Base-by-base conservation (phyloP, 2,329 filamentous ascomycete genomes). In the Phoma sp. region DNA sequence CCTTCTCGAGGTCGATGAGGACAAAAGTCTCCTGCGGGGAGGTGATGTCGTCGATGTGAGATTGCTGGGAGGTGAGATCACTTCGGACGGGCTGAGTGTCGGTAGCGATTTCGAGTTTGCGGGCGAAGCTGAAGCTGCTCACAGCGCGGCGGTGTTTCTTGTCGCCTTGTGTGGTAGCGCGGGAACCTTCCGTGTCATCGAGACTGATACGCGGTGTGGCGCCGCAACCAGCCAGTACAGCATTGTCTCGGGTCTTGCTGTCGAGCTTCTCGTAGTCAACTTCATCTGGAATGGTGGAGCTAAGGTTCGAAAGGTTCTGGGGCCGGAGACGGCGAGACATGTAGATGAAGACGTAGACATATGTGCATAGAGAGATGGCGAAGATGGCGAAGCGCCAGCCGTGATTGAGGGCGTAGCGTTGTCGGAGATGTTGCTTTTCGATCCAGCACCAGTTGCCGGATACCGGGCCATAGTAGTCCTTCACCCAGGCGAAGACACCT, bases 371-470 rank as follows among this genome's bases (percentile, higher is more conserved):
- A 0, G 76, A 78, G 7, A 64, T 62, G 33, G 76, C 56, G 45
- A 81, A 78, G 35, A 81, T 77, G 15, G 72, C 68, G 44, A 81
- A 74, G 6, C 79, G 75, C 79, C 78, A 81, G 36, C 74, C 78
- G 51, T 81, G 79, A 0, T 76, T 77, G 43, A 81, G 68, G 2
- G 67, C 74, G 53, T 81, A 81, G 24, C 79, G 75, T n/a, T 80
- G 68, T 12, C 73, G 74, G 24, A 69, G 60, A n/a, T 73, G 65
- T 2, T 69, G 59, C 12, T 67, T 58, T 12, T 71, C 65, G 54
- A 81, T 81, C 79, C 79, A 81, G 63, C 79, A 81, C 79, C 79
- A 81, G 53, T 81, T 81, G 0, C 79, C 79, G 3, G 76, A 77
- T 2, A 80, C 77, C 27, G 76, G 75, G 3, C 68, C 73, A 49